Evolutionary conservation across 75 land plant species (phyloP).

Genomic region (Pseudotsuga menziesii): DNA sequence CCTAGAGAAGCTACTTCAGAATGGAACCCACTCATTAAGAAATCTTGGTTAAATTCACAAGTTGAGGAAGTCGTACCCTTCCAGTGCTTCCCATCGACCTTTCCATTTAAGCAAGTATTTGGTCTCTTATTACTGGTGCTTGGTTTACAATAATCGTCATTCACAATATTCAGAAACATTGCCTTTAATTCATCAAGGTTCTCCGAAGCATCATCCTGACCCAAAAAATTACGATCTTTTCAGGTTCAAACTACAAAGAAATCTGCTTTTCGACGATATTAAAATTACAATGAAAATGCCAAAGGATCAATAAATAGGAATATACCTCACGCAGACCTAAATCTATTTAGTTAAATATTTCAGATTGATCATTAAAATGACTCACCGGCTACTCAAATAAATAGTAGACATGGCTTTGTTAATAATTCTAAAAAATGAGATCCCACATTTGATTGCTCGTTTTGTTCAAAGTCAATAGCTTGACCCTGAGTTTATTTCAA

Average conservation of each 20-base stretch:
- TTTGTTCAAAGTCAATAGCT: too few relatives aligned
- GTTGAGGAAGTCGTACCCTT: background rate
- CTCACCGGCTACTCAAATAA: too few relatives aligned
- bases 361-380: too few relatives aligned
- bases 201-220: background rate
- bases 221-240: background rate
- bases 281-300: too few relatives aligned
- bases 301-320: too few relatives aligned
- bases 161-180: conserved; percentile 1
- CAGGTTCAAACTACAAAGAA: background rate
- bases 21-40: background rate
- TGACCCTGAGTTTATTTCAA: too few relatives aligned
- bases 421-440: too few relatives aligned
- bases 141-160: background rate
- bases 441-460: too few relatives aligned
- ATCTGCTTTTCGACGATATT: too few relatives aligned
- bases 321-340: too few relatives aligned
- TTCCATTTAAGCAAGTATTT: background rate
- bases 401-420: too few relatives aligned
- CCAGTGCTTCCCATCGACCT: background rate
- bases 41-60: background rate
- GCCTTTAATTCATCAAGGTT: conserved; percentile 7
- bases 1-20: background rate
- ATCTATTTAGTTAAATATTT: too few relatives aligned
- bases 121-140: conserved; percentile 1